A percentile compares a stretch with the other conserved stretches of the same genome.
These are phyloP conservation scores for Ogataea degrootiae DNA, from an alignment of 805 yeast species.

Conservation along the genomic window DNA sequence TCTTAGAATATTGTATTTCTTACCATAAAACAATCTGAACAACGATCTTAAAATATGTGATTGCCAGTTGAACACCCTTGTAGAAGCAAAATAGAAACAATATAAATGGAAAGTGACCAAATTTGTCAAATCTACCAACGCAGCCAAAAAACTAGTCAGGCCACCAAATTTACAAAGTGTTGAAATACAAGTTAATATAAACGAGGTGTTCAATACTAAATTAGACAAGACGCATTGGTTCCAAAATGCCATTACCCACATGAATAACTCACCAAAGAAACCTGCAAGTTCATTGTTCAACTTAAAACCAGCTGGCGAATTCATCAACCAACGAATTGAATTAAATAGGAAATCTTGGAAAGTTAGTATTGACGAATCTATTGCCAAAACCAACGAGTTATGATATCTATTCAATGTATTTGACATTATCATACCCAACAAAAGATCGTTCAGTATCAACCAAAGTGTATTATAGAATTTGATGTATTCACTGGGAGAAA, in stretches of 20 bases:
- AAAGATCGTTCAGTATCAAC: slow-evolving; percentile 78
- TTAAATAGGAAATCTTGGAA: slow-evolving; percentile 26
- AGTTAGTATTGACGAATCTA: slow-evolving; percentile 28
- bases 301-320: slow-evolving; percentile 92
- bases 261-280: slow-evolving; percentile 79
- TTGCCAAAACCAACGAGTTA: slow-evolving; percentile 3
- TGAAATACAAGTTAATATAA: slow-evolving; percentile 11
- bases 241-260: slow-evolving; percentile 83
- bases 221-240: slow-evolving; percentile 16
- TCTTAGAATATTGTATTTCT: slow-evolving; percentile 77
- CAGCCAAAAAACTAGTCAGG: slow-evolving; percentile 62
- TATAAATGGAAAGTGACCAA: slow-evolving; percentile 66
- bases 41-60: slow-evolving; percentile 62
- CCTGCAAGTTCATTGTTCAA: slow-evolving; percentile 79
- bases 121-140: slow-evolving; percentile 59
- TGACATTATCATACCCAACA: slow-evolving; percentile 64
- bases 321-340: slow-evolving; percentile 69
- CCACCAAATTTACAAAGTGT: slow-evolving; percentile 39
- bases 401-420: slow-evolving; percentile 33
- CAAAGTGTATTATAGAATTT: slow-evolving; percentile 82
- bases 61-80: slow-evolving; percentile 77
- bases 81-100: slow-evolving; percentile 72
- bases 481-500: slow-evolving; percentile 54
- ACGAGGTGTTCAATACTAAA: slow-evolving; percentile 10
- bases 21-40: slow-evolving; percentile 83